Base-by-base conservation (phyloP, 345 rosid genomes). In the Raphanus raphanistrum region DNA sequence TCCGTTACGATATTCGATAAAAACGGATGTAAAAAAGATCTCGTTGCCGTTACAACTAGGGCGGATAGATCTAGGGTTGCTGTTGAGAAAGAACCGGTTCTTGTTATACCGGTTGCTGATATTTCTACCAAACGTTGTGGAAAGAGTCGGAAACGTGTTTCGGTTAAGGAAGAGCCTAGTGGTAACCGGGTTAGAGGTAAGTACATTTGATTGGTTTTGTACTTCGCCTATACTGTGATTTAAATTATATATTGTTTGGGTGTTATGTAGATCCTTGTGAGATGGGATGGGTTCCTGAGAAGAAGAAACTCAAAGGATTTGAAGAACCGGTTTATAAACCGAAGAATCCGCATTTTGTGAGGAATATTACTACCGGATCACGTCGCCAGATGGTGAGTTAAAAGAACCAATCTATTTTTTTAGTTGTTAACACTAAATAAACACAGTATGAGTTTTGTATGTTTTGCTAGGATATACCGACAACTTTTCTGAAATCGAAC, bases 331-430 rank as follows among this genome's bases (percentile, higher is more conserved):
- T 31, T 60, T 3, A 15, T 61, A 59, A 76, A 63, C 66, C 67
- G 41, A 45, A 71, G 61, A 57, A 77, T 71, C 81, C 81, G 2
- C 81, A 77, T 71, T 77, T 71, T 57, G 54, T 77, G 21, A 77
- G 81, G 81, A 71, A 29, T 57, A 65, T 77, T 2, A 64, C 65
- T 5, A 0, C 3, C 8, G 2, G 29, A 65, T 13, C 67, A 21
- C 21, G 21, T 15, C 52, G 25, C 5, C 66, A 15, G 65, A 11
- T 77, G 81, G 81, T 70, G 36, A 76, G 74, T 43, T 43, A 43
- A 4, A 43, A 13, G 5, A 43, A 43, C 52, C 15, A 12, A 12
- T 43, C 41, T 35, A 35, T 43, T 21, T 32, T 7, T 43, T 21
- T 21, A 21, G 31, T 13, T 8, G 70, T 62, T 68, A 52, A 52